A percentile compares a stretch with the other conserved stretches of the same genome.
These are phyloP conservation scores for Annulohypoxylon bovei DNA, from an alignment of 495 filamentous ascomycete genomes.

Conservation along the genomic window DNA sequence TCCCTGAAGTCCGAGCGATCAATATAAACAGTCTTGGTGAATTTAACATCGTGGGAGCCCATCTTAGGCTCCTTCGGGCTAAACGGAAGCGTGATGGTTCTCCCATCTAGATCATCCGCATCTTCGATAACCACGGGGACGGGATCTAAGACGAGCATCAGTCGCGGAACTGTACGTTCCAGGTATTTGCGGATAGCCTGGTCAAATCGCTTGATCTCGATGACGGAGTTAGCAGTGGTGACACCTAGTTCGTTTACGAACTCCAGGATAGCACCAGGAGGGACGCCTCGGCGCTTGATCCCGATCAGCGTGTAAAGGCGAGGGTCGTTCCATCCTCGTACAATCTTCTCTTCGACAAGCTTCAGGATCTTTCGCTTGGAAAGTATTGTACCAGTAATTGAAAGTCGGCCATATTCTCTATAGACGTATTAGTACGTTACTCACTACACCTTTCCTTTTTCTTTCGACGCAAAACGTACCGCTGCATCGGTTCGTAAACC, in stretches of 20 bases:
- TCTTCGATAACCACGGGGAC: conserved; percentile 82
- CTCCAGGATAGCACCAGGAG: conserved; percentile 84
- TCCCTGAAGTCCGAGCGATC: conserved; percentile 93
- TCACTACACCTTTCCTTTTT: neutral
- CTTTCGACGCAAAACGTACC: conserved; percentile 38
- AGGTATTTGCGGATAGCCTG: conserved; percentile 82
- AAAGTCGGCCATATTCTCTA: conserved; percentile 75
- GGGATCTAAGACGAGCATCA: conserved; percentile 88
- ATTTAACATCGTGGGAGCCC: conserved; percentile 65
- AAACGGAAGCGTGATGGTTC: conserved; percentile 71
- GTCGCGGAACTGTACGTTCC: conserved; percentile 82
- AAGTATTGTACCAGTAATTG: conserved; percentile 81
- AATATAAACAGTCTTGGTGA: conserved; percentile 90
- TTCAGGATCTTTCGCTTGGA: conserved; percentile 84
- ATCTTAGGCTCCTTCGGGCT: conserved; percentile 75
- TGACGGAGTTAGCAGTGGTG: conserved; percentile 75
- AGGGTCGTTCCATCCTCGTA: conserved; percentile 89
- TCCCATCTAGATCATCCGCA: conserved; percentile 69
- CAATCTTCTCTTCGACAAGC: conserved; percentile 75
- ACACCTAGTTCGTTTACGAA: conserved; percentile 93
- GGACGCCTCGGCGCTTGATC: conserved; percentile 82
- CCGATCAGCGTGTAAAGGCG: conserved; percentile 89
- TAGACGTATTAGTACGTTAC: neutral
- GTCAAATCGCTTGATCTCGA: conserved; percentile 80
- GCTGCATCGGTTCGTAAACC: conserved; percentile 86